Evolutionary conservation across 2,329 filamentous ascomycete species (phyloP), one percentile per base, ranked within the genome.

Genomic region (Curvularia lunata): DNA sequence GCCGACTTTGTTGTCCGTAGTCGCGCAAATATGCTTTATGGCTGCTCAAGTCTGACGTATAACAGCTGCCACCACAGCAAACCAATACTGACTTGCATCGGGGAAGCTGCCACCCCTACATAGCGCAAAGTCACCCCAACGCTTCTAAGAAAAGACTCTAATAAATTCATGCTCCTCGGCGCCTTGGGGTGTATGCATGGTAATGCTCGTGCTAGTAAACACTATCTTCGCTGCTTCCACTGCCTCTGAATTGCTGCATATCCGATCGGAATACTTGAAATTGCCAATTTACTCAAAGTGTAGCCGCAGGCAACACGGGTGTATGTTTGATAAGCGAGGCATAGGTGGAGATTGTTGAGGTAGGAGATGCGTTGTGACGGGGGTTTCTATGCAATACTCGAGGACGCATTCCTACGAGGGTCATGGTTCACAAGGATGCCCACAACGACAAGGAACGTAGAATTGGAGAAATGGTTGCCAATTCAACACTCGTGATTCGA

Each of bases 31-130:
- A 54, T 27, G 25, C 30, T 38, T 41, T 40, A 43, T 42, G 51
- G 55, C 32, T 48, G 55, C 52, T 64, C 58, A 61, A 58, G 52
- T 61, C 53, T 59, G 56, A 48, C 60, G 58, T 59, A 67, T 63
- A 13, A 56, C 64, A 62, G 58, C 51, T 56, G 57, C 53, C 59
- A 67, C 64, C 40, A 48, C 59, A 68, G 66, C 62, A 59, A 56
- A 58, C 54, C 57, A 61, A 63, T 58, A 61, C 56, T 58, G 47
- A 43, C 48, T 52, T 57, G 45, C 48, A 46, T 41, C 52, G 10
- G 30, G 19, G 8, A 16, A 27, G 16, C 19, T 37, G 8, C 21
- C 32, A 12, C 16, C 30, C 23, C 13, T 52, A 30, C 28, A 30
- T 30, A 21, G 49, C 25, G 18, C 41, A 4, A 43, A 28, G 21